Evolutionary conservation across 2,329 filamentous ascomycete genomes (phyloP).

Genomic region (Alternaria longipes): DNA sequence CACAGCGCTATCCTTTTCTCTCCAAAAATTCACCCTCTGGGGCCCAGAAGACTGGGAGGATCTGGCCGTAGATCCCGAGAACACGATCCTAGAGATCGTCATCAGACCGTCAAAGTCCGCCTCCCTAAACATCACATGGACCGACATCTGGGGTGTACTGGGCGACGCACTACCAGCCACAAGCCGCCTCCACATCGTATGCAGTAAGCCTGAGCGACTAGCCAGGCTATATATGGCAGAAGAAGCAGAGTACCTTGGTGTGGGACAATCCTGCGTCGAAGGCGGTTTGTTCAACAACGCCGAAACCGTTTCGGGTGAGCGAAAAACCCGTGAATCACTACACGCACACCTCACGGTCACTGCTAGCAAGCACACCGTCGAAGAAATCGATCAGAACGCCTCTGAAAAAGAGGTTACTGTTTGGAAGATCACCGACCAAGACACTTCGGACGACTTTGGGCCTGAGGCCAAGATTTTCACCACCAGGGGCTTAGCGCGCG

Average conservation of each 20-base stretch:
- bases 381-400: not conserved
- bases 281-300: constrained; percentile 15
- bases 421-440: constrained; percentile 10
- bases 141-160: constrained; percentile 21
- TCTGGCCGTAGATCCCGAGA: constrained; percentile 11
- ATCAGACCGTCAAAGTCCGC: constrained; percentile 13
- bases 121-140: constrained; percentile 24
- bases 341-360: constrained; percentile 13
- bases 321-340: constrained; percentile 16
- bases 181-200: constrained; percentile 18
- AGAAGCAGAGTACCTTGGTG: constrained; percentile 21
- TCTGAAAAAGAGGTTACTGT: not conserved
- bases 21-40: constrained; percentile 14
- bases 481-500: constrained; percentile 13
- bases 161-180: constrained; percentile 18
- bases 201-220: constrained; percentile 17
- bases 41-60: constrained; percentile 19
- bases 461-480: constrained; percentile 1
- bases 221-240: constrained; percentile 25
- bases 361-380: constrained; percentile 7
- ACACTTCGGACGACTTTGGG: constrained; percentile 14
- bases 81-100: constrained; percentile 19
- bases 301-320: constrained; percentile 21
- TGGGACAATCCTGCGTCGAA: constrained; percentile 24
- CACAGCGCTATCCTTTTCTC: constrained; percentile 10